Conservation (phyloP, 1,284 basidiomycete species). For the Hypsizygus ulmarius region DNA sequence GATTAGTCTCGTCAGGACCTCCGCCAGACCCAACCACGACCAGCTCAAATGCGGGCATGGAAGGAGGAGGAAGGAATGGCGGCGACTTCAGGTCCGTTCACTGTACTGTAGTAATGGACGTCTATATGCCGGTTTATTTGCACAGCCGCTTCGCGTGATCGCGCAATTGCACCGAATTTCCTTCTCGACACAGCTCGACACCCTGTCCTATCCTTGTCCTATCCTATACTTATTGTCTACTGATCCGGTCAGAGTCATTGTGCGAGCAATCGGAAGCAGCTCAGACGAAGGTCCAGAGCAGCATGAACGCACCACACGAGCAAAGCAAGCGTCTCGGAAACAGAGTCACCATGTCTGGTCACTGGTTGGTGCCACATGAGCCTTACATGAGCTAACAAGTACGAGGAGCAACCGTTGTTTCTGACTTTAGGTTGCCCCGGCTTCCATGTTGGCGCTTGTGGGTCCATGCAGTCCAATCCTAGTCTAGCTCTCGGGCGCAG, state of each 20-base stretch:
- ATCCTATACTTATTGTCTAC: too few species aligned
- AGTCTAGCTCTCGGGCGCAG: too few species aligned
- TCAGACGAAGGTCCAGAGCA: too few species aligned
- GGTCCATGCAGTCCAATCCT: too few species aligned
- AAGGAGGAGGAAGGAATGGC: slow-evolving; percentile 6
- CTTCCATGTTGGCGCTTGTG: too few species aligned
- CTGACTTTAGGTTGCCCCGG: too few species aligned
- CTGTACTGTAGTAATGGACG: slow-evolving; percentile 13
- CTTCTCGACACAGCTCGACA: neutral
- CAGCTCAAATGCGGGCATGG: slow-evolving; percentile 60
- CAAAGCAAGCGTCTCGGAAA: too few species aligned
- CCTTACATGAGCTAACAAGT: too few species aligned
- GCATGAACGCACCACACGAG: too few species aligned
- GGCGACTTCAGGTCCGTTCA: slow-evolving; percentile 7
- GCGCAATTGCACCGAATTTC: slow-evolving; percentile 3
- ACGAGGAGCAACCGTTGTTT: too few species aligned
- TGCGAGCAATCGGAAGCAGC: slow-evolving; percentile 1
- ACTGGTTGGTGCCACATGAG: neutral
- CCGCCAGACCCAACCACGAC: slow-evolving; percentile 76
- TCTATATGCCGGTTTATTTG: slow-evolving; percentile 9
- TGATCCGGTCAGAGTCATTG: neutral
- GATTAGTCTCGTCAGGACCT: slow-evolving; percentile 71
- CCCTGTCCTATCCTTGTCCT: slow-evolving; percentile 2
- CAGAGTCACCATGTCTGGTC: neutral
- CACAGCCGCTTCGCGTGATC: slow-evolving; percentile 17